Evolutionary conservation across 129 eudicot species (phyloP).

Genomic region (Artemisia annua): DNA sequence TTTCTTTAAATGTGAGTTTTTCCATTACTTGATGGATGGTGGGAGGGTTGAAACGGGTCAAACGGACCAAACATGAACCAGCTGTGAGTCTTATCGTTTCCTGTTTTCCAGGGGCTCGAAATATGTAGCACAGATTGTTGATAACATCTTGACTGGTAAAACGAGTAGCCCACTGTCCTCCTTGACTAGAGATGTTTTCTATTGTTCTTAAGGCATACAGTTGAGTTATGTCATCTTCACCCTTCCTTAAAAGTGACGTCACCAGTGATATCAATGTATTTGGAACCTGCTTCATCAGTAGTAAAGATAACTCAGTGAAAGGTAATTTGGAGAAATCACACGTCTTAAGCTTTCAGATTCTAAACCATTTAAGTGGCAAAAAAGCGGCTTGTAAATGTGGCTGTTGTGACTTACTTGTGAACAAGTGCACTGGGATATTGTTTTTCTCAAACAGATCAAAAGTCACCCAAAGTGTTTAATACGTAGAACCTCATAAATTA

Average conservation of each 20-base stretch:
- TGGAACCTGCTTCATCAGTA: slow-evolving; percentile 59
- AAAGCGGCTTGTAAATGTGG: not conserved
- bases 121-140: slow-evolving; percentile 80
- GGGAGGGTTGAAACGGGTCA: slow-evolving; percentile 76
- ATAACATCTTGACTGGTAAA: slow-evolving; percentile 81
- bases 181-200: slow-evolving; percentile 94
- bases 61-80: slow-evolving; percentile 87
- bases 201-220: slow-evolving; percentile 92
- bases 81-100: slow-evolving; percentile 84
- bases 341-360: not conserved
- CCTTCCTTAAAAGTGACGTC: slow-evolving; percentile 76
- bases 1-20: slow-evolving; percentile 80
- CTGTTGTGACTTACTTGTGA: too few species aligned
- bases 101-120: slow-evolving; percentile 82
- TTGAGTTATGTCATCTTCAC: slow-evolving; percentile 92
- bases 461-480: too few species aligned
- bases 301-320: not conserved
- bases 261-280: slow-evolving; percentile 68
- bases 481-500: too few species aligned
- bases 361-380: not conserved
- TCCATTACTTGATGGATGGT: slow-evolving; percentile 75
- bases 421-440: too few species aligned
- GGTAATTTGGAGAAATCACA: not conserved
- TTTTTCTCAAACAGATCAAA: too few species aligned
- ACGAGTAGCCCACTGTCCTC: slow-evolving; percentile 90